Evolutionary conservation across 768 basidiomycete species (phyloP).

Genomic region (Pulveroboletus frians): DNA sequence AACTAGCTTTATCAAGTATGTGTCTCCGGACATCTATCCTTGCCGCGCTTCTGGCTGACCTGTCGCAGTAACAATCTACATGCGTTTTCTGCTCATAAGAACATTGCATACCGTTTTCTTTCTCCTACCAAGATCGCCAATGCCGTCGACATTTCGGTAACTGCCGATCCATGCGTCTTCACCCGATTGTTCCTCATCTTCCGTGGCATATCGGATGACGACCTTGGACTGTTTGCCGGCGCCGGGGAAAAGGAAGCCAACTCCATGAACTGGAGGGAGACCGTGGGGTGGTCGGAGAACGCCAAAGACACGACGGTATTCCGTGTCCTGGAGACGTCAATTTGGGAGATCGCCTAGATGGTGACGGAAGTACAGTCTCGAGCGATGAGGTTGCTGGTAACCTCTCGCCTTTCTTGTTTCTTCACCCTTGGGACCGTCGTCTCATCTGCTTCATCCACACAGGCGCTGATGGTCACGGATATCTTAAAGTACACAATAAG

Average conservation of each 20-base stretch:
- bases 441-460: constrained; percentile 7
- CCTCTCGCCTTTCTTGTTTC: constrained; percentile 2
- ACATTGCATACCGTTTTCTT: constrained; percentile 88
- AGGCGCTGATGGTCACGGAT: constrained; percentile 14
- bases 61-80: constrained; percentile 64
- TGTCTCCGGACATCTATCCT: constrained; percentile 9
- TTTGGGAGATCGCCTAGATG: constrained; percentile 60
- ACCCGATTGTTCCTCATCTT: constrained; percentile 85
- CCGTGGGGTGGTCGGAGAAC: constrained; percentile 76
- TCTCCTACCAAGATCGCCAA: constrained; percentile 73
- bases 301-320: constrained; percentile 71
- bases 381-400: constrained; percentile 19
- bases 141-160: constrained; percentile 85
- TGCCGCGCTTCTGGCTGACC: neutral
- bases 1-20: constrained; percentile 76
- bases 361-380: neutral
- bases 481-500: constrained; percentile 24
- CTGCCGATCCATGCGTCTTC: constrained; percentile 73
- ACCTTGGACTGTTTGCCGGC: constrained; percentile 65
- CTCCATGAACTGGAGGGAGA: constrained; percentile 71
- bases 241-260: constrained; percentile 88
- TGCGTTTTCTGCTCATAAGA: constrained; percentile 70
- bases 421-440: constrained; percentile 6
- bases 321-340: constrained; percentile 73
- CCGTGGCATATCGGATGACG: constrained; percentile 77